Evolutionary conservation across 169 alveolate genomes (phyloP).

Genomic region (Plasmodium gonderi): DNA sequence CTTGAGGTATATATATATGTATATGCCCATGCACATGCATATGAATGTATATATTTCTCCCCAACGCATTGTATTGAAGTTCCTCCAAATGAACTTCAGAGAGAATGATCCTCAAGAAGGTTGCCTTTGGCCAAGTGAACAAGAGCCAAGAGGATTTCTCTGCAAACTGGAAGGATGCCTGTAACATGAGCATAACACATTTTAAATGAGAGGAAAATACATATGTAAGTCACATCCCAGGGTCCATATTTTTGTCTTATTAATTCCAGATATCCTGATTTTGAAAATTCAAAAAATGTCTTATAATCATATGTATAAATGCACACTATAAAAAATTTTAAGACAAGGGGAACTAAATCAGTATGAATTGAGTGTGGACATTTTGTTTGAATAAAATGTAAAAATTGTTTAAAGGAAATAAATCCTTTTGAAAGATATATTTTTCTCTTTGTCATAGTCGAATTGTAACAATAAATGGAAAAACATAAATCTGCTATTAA

Average conservation of each 20-base stretch:
- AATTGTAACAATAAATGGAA: slow-evolving; percentile 28
- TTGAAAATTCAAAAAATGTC: slow-evolving; percentile 30
- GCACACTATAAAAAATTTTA: slow-evolving; percentile 65
- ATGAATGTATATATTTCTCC: background rate
- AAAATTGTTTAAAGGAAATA: slow-evolving; percentile 35
- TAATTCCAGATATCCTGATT: slow-evolving; percentile 56
- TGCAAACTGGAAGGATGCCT: background rate
- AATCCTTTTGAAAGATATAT: slow-evolving; percentile 30
- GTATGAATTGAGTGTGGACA: slow-evolving; percentile 62
- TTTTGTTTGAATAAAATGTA: slow-evolving; percentile 59
- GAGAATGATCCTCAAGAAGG: background rate
- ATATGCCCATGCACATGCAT: background rate
- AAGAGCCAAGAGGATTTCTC: background rate
- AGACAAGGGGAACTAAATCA: slow-evolving; percentile 48
- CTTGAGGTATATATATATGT: background rate
- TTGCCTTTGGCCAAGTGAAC: slow-evolving; percentile 22
- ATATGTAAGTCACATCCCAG: slow-evolving; percentile 57
- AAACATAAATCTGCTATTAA: slow-evolving; percentile 59
- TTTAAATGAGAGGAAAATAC: slow-evolving; percentile 17
- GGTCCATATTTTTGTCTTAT: slow-evolving; percentile 67
- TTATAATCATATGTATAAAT: slow-evolving; percentile 62
- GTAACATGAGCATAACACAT: slow-evolving; percentile 30
- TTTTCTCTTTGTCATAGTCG: background rate
- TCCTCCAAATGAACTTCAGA: background rate
- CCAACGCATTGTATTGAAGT: background rate